Conservation (phyloP, 1,139 yeast genomes). For the Meyerozyma athensensis region DNA sequence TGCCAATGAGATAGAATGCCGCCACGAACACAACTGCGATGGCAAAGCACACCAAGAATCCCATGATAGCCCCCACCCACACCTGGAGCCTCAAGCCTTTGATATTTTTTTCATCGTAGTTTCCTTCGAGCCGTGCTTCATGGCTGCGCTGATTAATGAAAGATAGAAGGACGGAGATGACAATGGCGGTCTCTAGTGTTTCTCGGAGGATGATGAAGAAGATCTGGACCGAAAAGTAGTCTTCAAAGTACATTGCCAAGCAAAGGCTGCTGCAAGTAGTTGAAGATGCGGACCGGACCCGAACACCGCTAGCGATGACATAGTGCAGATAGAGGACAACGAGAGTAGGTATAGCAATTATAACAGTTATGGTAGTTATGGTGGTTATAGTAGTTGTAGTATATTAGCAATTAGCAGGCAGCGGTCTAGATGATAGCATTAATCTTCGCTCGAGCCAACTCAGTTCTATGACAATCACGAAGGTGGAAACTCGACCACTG, state of each 20-base stretch:
- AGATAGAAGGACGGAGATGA: slow-evolving; percentile 78
- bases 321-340: too few species aligned
- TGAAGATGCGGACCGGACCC: too few species aligned
- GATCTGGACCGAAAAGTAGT: slow-evolving; percentile 66
- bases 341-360: too few species aligned
- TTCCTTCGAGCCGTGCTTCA: slow-evolving; percentile 3
- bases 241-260: slow-evolving; percentile 27
- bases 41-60: slow-evolving; percentile 66
- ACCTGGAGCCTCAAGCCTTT: slow-evolving; percentile 56
- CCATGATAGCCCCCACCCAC: slow-evolving; percentile 77
- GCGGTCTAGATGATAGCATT: too few species aligned
- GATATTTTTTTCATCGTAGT: neutral
- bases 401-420: too few species aligned
- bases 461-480: too few species aligned
- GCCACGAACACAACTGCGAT: slow-evolving; percentile 74
- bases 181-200: slow-evolving; percentile 81
- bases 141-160: slow-evolving; percentile 60
- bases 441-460: too few species aligned
- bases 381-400: too few species aligned
- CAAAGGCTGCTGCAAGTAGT: too few species aligned
- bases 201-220: slow-evolving; percentile 86
- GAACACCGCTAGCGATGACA: too few species aligned
- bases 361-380: too few species aligned
- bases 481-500: slow-evolving; percentile 63
- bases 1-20: slow-evolving; percentile 71